Conservation (phyloP, 805 yeast species). For the Wickerhamiella occidentalis region DNA sequence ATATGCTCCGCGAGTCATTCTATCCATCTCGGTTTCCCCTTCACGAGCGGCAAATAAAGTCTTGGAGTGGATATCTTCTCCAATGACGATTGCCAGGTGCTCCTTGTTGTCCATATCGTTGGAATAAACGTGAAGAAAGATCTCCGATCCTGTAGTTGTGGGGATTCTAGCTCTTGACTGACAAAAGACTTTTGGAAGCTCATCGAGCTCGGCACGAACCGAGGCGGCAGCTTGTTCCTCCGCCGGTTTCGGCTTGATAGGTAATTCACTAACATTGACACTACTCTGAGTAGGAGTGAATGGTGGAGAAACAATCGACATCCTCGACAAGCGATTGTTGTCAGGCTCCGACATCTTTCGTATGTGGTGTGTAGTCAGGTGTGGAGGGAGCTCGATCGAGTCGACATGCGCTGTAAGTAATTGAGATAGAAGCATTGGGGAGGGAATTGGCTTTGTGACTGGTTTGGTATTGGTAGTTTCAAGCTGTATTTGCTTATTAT, state of each 20-base stretch:
- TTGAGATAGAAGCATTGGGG: neutral
- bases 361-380: neutral
- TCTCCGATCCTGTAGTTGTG: constrained; percentile 89
- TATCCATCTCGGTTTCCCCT: constrained; percentile 74
- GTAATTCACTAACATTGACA: constrained; percentile 17
- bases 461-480: neutral
- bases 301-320: constrained; percentile 29
- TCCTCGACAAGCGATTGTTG: constrained; percentile 12
- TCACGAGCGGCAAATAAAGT: constrained; percentile 49
- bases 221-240: constrained; percentile 1
- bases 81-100: constrained; percentile 94
- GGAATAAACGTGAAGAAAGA: constrained; percentile 77
- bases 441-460: neutral
- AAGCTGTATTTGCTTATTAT: too few relatives aligned
- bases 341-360: neutral
- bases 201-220: constrained; percentile 14
- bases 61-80: constrained; percentile 75
- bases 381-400: neutral
- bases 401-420: neutral
- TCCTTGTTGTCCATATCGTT: constrained; percentile 84
- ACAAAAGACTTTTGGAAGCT: constrained; percentile 68
- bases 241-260: neutral
- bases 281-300: constrained; percentile 23
- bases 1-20: constrained; percentile 99
- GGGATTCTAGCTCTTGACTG: constrained; percentile 93